Base-by-base conservation (phyloP, 495 filamentous ascomycete species). In the Penicillium salamii region DNA sequence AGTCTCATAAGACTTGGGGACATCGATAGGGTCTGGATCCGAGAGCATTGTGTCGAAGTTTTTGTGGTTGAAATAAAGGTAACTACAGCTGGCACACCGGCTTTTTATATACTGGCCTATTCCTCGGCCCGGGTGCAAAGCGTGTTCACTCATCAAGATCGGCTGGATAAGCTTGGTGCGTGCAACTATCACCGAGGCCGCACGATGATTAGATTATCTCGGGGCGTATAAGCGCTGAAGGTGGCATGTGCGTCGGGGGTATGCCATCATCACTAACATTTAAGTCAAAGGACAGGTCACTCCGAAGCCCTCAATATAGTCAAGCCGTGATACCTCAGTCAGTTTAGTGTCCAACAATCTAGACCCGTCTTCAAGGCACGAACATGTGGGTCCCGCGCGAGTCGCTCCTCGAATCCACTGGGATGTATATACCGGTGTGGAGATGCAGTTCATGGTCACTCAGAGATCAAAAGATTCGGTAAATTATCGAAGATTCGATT, bases 1-100 rank as follows among this genome's bases (percentile, higher is more conserved):
- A 29, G 55, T 42, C 31, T 52, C 50, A 23, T 61, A 61, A 7
- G 58, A 61, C 24, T 43, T 44, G 29, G 42, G 42, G n/a, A 44
- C 42, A 15, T 26, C 14, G 20, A 38, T 14, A 13, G 21, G 36
- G 11, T 31, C 45, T 21, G 45, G 34, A 17, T 38, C 21, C 2
- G 36, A 17, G 8, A 37, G 37, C 33, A 47, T 38, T 3, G 24
- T 29, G 43, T 8, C 3, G 23, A 8, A 26, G 8, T n/a, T n/a
- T n/a, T n/a, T n/a, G n/a, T n/a, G 23, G 4, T 26, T 26, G 23
- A 26, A 26, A 26, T n/a, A n/a, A n/a, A n/a, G n/a, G n/a, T n/a
- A n/a, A n/a, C n/a, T n/a, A n/a, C n/a, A n/a, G n/a, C 23, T 26
- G 23, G 3, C n/a, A 33, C 5, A 3, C 9, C 21, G 3, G 18